Evolutionary conservation across 1,284 basidiomycete species (phyloP), one percentile per base, ranked within the genome.

Genomic region (Tilletia walkeri): DNA sequence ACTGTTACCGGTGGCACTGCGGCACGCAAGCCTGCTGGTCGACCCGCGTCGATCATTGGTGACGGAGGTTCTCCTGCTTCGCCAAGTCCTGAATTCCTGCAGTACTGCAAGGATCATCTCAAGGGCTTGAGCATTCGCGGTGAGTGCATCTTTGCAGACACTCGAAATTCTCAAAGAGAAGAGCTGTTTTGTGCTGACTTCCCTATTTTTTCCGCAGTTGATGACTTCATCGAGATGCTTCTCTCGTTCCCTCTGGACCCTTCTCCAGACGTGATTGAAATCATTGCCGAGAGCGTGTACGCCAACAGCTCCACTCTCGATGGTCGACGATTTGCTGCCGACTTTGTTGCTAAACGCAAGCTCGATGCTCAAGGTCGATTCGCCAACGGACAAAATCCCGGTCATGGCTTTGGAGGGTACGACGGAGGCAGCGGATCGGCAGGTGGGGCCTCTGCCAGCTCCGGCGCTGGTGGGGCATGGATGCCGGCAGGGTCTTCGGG

Each of bases 241-340:
- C 73, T 84, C n/a, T 80, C 79, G n/a, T 84, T 84, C 72, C 83
- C 83, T 16, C 73, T 84, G 3, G 80, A 84, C 72, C 80, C 83
- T 1, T 71, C 73, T 20, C 75, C 80, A 14, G 81, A 82, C n/a
- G 80, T 84, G 50, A 72, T 80, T 9, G 83, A 82, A 68, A 81
- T 84, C 50, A 83, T 84, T 47, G 81, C 83, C 20, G 83, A 84
- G 53, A 76, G 76, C 38, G 81, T 99, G 69, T 99, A 99, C 82
- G 91, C 92, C 50, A 94, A 92, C 79, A 94, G 92, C 78, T 92
- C 92, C 34, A 99, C 93, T 1, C 88, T 99, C 53, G 94, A 99
- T 80, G 96, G 96, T 0, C 88, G 95, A 68, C 89, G 95, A 39
- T 99, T 99, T 80, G 94, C 94, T 0, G 87, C 90, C 4, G 94